Conservation (phyloP, 2,329 filamentous ascomycete species). For the Hypoxylon sp. region DNA sequence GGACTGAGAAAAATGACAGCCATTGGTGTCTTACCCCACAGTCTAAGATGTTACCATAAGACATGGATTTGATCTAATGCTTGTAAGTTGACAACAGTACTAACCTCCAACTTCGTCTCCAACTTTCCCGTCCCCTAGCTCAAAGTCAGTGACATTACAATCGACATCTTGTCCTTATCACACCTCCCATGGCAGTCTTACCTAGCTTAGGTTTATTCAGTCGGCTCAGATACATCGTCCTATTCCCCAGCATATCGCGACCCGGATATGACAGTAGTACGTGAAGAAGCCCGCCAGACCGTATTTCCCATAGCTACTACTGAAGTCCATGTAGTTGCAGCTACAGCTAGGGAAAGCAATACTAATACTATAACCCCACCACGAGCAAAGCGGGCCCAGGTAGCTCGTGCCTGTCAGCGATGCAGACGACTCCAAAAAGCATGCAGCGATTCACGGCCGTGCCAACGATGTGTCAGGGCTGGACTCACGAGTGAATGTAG, state of each 20-base stretch:
- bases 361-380: conserved; percentile 14
- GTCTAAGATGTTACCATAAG: conserved; percentile 9
- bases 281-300: not conserved
- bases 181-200: conserved; percentile 18
- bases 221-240: conserved; percentile 6
- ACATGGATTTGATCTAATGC: conserved; percentile 14
- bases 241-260: not conserved
- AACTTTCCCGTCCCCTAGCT: conserved; percentile 8
- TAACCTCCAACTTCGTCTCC: conserved; percentile 24
- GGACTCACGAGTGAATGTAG: conserved; percentile 58
- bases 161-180: conserved; percentile 4
- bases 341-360: conserved; percentile 13
- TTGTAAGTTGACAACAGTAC: conserved; percentile 10
- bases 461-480: conserved; percentile 58
- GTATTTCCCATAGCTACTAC: conserved; percentile 9
- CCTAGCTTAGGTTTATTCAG: not conserved
- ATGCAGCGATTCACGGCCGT: conserved; percentile 61
- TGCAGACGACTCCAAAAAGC: conserved; percentile 60
- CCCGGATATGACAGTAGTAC: conserved; percentile 21
- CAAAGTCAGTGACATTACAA: conserved; percentile 6
- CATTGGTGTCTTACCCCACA: conserved; percentile 27
- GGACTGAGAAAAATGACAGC: conserved; percentile 1
- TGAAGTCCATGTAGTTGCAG: conserved; percentile 5
- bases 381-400: conserved; percentile 56
- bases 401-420: conserved; percentile 59